Evolutionary conservation across 2,329 filamentous ascomycete species (phyloP), one percentile per base, ranked within the genome.

Genomic region (Botrytis fabae): DNA sequence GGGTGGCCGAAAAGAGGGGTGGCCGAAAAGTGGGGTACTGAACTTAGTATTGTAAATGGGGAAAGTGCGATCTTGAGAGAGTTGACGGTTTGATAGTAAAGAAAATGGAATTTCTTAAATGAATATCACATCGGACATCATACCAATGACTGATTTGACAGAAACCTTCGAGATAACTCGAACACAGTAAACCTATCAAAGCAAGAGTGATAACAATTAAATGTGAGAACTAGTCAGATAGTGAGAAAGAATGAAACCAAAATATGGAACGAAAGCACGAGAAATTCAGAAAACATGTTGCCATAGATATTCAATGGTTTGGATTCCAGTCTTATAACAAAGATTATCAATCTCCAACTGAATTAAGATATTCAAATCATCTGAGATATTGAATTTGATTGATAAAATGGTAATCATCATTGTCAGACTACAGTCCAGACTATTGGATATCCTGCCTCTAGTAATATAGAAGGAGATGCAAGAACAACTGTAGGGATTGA

Each of bases 41-140:
- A n/a, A n/a, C n/a, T n/a, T n/a, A 51, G 48, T 0, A n/a, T 12
- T n/a, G 48, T 4, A 14, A 6, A 51, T 2, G 0, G 4, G 0
- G 4, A 51, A 14, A 25, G 25, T 51, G 25, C 4, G n/a, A 14
- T n/a, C 0, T 14, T 7, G 12, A 12, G 12, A n/a, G 48, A 51
- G 48, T 14, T n/a, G 5, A 51, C n/a, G 25, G 25, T n/a, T n/a
- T n/a, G 25, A n/a, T 16, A n/a, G 10, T 38, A 25, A 2, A 61
- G 12, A 61, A 61, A 40, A n/a, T 18, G 12, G 12, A 40, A 40
- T n/a, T 61, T 22, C 22, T 61, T 14, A 6, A 40, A 61, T 61
- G 22, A 22, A 6, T 22, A n/a, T 6, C 40, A 40, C 35, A 14
- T 35, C 22, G 18, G 35, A 38, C 12, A 40, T n/a, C 22, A n/a